Base-by-base conservation (phyloP, 2,329 filamentous ascomycete genomes). In the Spiromastix sp. region DNA sequence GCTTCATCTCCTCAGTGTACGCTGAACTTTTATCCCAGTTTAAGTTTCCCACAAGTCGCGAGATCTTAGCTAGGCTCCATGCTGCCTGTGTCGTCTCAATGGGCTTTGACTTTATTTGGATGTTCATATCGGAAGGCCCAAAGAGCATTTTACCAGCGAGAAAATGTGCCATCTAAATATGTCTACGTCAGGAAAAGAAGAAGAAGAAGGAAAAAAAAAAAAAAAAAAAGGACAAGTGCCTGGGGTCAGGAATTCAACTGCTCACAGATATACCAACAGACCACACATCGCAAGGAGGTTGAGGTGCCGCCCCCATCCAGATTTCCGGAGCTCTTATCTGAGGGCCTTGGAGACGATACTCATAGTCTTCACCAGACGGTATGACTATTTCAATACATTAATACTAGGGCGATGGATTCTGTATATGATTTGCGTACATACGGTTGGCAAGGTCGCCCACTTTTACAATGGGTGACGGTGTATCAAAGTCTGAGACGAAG, bases 61-160 rank as follows among this genome's bases (percentile, higher is more conserved):
- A 31, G 20, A 43, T 43, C 15, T 43, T 43, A 20, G 26, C 36
- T 27, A 43, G 38, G 3, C 21, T 32, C 35, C 30, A 41, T n/a
- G 42, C 42, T 28, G 34, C 28, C 19, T 40, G 33, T 27, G 15
- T 39, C 4, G 19, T 34, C 12, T 43, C 32, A 25, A 29, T 35
- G 5, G 35, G 17, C 5, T 32, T 20, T 10, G 18, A 25, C n/a
- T 32, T 10, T 17, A 34, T 20, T 7, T 24, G 38, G 10, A 31
- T 16, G 19, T 32, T 33, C 13, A 34, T 11, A 22, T 41, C 38
- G 11, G 17, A 28, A 32, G 17, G 17, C 12, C 41, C 38, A 34
- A 40, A 42, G 4, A 42, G 18, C 4, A 18, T 3, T 32, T 24
- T 27, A 28, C 16, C 16, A 7, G 40, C 31, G 7, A 41, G 22